Evolutionary conservation across 1,139 yeast species (phyloP), one percentile per base, ranked within the genome.

Genomic region (Pichia sp.): DNA sequence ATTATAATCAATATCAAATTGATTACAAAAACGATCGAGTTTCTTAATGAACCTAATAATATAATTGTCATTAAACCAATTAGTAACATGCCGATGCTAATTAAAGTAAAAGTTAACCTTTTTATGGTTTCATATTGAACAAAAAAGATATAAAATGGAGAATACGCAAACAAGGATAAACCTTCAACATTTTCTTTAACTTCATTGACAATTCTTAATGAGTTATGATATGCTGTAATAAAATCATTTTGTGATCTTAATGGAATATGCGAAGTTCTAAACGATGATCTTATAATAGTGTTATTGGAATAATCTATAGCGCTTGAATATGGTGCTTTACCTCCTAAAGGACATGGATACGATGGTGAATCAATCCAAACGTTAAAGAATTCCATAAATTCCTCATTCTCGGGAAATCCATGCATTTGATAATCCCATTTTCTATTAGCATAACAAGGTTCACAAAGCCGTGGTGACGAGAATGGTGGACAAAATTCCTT

Each of bases 261-360:
- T 0, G 97, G 94, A 1, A 65, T 66, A 65, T 92, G 97, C n/a
- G 86, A 76, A 0, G 94, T 79, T 55, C 97, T 70, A 68, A 90
- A 86, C 38, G 78, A 75, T 4, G 92, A 80, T 1, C 94, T 72
- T 5, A 63, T 57, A 27, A 90, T 74, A 1, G 62, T 59, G 1
- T 59, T 59, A 9, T 58, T 49, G 0, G 70, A 66, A 29, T 60
- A 48, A 44, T 70, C 70, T 1, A 92, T 71, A 0, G 94, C 74
- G 5, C 71, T 67, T 0, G 86, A 75, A 61, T 90, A 92, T 0
- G 97, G 95, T 0, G 97, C 97, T 60, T 86, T 85, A 1, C 98
- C 98, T 3, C 96, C 97, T 33, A 92, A 71, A 1, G 97, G 97
- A 66, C 98, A 92, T 3, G 94, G 89, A 58, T 87, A 95, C 50